phyloP scores from a whole-genome alignment of 2,329 filamentous ascomycete genomes.

The Graphium sp. region DNA sequence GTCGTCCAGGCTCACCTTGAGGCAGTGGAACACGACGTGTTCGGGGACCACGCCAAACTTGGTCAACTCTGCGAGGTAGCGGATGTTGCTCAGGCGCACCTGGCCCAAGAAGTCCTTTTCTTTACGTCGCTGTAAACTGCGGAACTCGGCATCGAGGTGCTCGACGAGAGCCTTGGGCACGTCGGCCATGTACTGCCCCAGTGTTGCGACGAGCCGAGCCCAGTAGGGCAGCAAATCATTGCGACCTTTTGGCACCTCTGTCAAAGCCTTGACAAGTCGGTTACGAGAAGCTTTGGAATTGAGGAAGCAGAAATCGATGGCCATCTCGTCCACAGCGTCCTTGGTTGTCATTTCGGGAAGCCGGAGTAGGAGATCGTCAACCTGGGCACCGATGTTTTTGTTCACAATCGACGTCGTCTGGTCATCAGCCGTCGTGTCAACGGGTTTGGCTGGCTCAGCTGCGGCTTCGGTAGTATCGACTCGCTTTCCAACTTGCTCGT shows the following conservation, averaged over 20 bases:
- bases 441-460: constrained; percentile 28
- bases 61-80: constrained; percentile 93
- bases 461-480: constrained; percentile 33
- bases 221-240: constrained; percentile 83
- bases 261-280: constrained; percentile 77
- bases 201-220: constrained; percentile 80
- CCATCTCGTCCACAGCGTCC: constrained; percentile 78
- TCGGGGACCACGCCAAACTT: constrained; percentile 97
- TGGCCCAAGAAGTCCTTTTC: constrained; percentile 95
- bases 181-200: constrained; percentile 87
- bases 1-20: constrained; percentile 93
- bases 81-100: constrained; percentile 82
- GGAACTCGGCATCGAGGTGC: constrained; percentile 90
- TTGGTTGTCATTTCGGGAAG: constrained; percentile 88
- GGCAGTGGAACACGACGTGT: constrained; percentile 95
- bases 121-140: constrained; percentile 89
- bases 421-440: constrained; percentile 48
- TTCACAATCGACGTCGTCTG: constrained; percentile 90
- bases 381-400: constrained; percentile 93
- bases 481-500: constrained; percentile 72
- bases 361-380: constrained; percentile 73
- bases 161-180: constrained; percentile 82
- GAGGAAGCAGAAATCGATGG: constrained; percentile 93
- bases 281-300: constrained; percentile 98
- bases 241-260: constrained; percentile 87